Base-by-base conservation (phyloP, 192 early-diverging fungal genomes). In the Gonapodya sp. region DNA sequence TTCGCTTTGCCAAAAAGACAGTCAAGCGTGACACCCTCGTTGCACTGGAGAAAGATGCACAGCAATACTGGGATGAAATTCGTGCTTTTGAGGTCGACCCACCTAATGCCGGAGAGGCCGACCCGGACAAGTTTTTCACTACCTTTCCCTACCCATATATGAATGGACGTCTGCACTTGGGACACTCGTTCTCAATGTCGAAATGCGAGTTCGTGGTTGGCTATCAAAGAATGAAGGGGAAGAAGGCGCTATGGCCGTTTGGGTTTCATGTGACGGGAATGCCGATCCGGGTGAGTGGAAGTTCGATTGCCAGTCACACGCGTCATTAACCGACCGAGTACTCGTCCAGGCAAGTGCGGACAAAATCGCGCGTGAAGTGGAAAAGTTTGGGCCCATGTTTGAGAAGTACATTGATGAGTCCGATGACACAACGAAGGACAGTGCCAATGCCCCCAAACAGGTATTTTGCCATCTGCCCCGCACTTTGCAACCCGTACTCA, bases 191-290 rank as follows among this genome's bases (percentile, higher is more conserved):
- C 85, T 94, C 97, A 0, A 79, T 98, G 36, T 95, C 96, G 73
- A 99, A 99, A 84, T 90, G 95, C 74, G 98, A 99, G 85, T 98
- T 98, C 86, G 93, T 94, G n/a, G 89, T 91, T 30, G 95, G 95
- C 46, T 99, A 96, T 87, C 92, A 98, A 82, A 91, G 96, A 80
- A 86, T 99, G 81, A 89, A 95, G 86, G 98, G 98, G 35, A 98
- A 96, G 89, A 86, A 90, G 18, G 94, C 91, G 73, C 90, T 98
- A 79, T 95, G 97, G 78, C 98, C 98, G 31, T 93, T 97, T 82
- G 97, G 97, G 35, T 99, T 98, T 92, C 98, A 99, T 82, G 94
- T 93, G 75, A 98, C 98, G 2, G 98, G 98, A 64, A 99, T 99
- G 98, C 98, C 98, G 34, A 99, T 99, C 88, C 97, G 95, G 89